A percentile compares a stretch with the other conserved stretches of the same genome.
Conservation (phyloP, 345 rosid genomes). For the Diplotaxis tenuifolia region DNA sequence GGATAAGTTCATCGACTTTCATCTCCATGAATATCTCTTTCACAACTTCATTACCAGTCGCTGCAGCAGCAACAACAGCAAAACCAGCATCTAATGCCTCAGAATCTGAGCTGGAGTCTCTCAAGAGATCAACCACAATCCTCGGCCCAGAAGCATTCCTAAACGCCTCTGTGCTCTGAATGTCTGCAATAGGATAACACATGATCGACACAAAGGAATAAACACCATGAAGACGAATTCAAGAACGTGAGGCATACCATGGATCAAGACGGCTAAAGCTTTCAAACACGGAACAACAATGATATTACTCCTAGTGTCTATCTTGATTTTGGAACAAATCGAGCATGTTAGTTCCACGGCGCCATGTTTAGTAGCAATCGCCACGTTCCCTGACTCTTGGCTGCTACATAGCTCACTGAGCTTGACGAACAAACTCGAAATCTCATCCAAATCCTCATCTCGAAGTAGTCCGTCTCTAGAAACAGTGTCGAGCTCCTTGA, state of each 20-base stretch:
- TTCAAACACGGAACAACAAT: constrained; percentile 56
- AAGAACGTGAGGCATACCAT: constrained; percentile 45
- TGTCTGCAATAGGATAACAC: constrained; percentile 46
- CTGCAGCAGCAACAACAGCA: constrained; percentile 66
- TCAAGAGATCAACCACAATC: constrained; percentile 51
- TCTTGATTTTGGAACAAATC: constrained; percentile 52
- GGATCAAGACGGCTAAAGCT: constrained; percentile 53
- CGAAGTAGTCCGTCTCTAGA: constrained; percentile 23
- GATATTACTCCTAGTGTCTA: background rate
- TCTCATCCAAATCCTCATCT: constrained; percentile 44
- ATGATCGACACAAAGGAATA: constrained; percentile 6
- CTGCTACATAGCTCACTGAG: constrained; percentile 44
- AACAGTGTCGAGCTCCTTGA: constrained; percentile 42
- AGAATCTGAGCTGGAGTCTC: constrained; percentile 43
- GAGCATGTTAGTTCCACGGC: constrained; percentile 66
- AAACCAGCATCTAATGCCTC: constrained; percentile 58
- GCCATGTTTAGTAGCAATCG: constrained; percentile 65
- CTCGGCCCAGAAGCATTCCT: constrained; percentile 55
- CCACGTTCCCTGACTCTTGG: constrained; percentile 54
- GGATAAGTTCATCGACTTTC: constrained; percentile 68
- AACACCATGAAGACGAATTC: background rate
- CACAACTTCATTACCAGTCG: constrained; percentile 86
- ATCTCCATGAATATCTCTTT: constrained; percentile 79
- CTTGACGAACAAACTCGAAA: constrained; percentile 45
- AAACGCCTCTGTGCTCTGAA: constrained; percentile 67